Conservation (phyloP, 495 filamentous ascomycete species). For the Tuber microsphaerosporum region DNA sequence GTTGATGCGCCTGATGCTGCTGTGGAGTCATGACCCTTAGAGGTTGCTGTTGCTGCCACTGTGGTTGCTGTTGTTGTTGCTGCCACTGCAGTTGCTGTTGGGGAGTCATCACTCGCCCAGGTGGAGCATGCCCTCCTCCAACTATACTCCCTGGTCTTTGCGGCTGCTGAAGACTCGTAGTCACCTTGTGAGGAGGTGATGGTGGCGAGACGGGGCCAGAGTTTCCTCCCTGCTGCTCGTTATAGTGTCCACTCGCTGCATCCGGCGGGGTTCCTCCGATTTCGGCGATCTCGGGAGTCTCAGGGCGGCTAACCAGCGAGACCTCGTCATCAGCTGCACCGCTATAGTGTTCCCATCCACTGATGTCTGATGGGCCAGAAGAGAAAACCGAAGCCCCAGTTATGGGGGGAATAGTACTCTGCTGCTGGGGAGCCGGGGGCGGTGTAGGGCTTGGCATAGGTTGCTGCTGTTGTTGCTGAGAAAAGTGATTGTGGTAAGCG, state of each 20-base stretch:
- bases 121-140: neutral
- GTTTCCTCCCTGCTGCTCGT: neutral
- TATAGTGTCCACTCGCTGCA: neutral
- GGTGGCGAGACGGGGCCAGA: conserved; percentile 13
- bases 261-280: neutral
- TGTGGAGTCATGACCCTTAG: conserved; percentile 8
- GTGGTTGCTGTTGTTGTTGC: conserved; percentile 9
- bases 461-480: conserved; percentile 23
- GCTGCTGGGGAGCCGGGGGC: conserved; percentile 1
- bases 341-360: conserved; percentile 23
- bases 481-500: conserved; percentile 24
- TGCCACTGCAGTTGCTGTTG: neutral
- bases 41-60: neutral
- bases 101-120: conserved; percentile 10
- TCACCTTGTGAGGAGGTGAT: conserved; percentile 10
- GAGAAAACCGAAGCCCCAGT: conserved; percentile 2
- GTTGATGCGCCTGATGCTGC: conserved; percentile 11
- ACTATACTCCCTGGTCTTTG: conserved; percentile 9
- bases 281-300: conserved; percentile 9
- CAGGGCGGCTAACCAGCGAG: conserved; percentile 12
- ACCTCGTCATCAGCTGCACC: neutral
- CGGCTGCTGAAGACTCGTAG: neutral
- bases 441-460: conserved; percentile 4
- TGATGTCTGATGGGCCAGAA: neutral
- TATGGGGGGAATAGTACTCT: conserved; percentile 8